Evolutionary conservation across 2,329 filamentous ascomycete species (phyloP), one percentile per base, ranked within the genome.

Genomic region (Scedosporium boydii): DNA sequence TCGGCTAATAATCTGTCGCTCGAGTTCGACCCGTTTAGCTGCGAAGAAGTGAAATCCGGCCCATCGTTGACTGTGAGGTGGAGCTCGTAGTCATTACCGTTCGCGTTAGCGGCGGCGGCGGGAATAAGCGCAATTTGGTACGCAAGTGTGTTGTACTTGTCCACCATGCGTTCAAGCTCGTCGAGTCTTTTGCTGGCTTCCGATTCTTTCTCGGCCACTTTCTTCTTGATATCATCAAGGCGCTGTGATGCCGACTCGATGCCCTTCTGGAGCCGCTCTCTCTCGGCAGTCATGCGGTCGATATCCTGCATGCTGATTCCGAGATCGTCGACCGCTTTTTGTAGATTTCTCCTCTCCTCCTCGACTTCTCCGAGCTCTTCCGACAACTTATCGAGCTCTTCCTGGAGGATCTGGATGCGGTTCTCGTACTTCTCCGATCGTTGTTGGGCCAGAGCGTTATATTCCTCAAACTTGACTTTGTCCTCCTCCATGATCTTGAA

Each of bases 291-390:
- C 93, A 99, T 97, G 74, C 95, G 91, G 81, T 99, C 95, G 71
- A 99, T 98, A 82, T 99, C 95, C 76, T 95, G 90, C 76, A 97
- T 96, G 70, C 92, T 96, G 72, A 99, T 93, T 2, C 95, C 95
- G 71, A 96, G 91, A 68, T 89, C 87, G 74, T 98, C 95, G 29
- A 99, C 92, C 34, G 89, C 87, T 64, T 88, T 87, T 73, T 98
- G 93, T 9, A 99, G 81, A 34, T 83, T 82, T 51, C 85, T 78
- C 65, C 91, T 86, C 73, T 99, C 95, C 16, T 89, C 87, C 66
- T 98, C 93, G 0, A 89, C 89, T 68, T 91, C 89, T 63, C 84
- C 82, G 41, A 96, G 78, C 69, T 96, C 92, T 7, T 82, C 77
- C 61, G 87, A 80, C 23, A 91, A 83, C 72, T 93, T 93, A 60